Base-by-base conservation (phyloP, 2,329 filamentous ascomycete species). In the Truncatella angustata region DNA sequence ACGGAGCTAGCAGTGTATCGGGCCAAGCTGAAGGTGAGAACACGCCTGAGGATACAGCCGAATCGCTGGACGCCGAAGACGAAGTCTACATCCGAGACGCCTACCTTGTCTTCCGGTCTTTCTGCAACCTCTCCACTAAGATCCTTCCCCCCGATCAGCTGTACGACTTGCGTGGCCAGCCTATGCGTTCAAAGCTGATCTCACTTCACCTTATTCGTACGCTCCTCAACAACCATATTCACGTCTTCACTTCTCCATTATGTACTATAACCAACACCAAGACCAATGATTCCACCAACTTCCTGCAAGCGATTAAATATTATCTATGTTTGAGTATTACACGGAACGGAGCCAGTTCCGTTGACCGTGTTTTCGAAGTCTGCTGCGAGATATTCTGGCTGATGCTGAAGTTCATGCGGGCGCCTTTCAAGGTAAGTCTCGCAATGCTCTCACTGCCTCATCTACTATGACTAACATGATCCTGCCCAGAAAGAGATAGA, bases 361-460 rank as follows among this genome's bases (percentile, higher is more conserved):
- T 96, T 39, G 89, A 91, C 57, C 84, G 84, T 58, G 91, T 99
- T 0, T 99, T 97, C 64, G 93, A 97, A 65, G 91, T 97, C 37
- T 93, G 90, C 68, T 92, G 90, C 63, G 94, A 99, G 69, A 96
- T 97, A 26, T 99, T 99, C 68, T 99, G 92, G 91, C 78, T 97
- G 53, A 96, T 97, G 87, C 74, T 97, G 39, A 96, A 95, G 68
- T 88, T 91, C 62, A 88, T 99, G 84, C 85, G 95, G 55, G 88
- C 94, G 2, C 88, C 92, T 56, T 88, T 99, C 71, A 99, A 99
- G 85, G 87, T 88, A 64, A 54, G 79, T 71, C 11, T n/a, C 11
- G 28, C 28, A 18, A 21, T 16, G 5, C 16, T 35, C 45, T 11
- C 23, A n/a, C 14, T n/a, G n/a, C 26, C 20, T 7, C 9, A n/a